Evolutionary conservation across 192 early-diverging fungal species (phyloP), one percentile per base, ranked within the genome.

Genomic region (Entomortierella lignicola): DNA sequence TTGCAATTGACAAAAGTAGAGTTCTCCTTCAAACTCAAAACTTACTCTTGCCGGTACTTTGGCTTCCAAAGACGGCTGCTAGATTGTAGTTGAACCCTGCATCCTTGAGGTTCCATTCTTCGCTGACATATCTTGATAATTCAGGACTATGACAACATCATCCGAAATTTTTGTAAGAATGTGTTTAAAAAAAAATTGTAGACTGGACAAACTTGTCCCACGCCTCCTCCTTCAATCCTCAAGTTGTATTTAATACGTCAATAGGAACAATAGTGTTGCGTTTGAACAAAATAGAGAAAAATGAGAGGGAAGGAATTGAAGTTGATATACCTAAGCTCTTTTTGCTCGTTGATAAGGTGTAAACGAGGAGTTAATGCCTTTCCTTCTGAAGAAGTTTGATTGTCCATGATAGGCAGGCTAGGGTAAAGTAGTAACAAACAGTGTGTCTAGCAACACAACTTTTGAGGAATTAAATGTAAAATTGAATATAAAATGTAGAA

Each of bases 1-100:
- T n/a, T n/a, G n/a, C n/a, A n/a, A n/a, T n/a, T n/a, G n/a, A n/a
- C n/a, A n/a, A n/a, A n/a, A n/a, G n/a, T n/a, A n/a, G n/a, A n/a
- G n/a, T n/a, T n/a, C n/a, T n/a, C 34, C 10, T 27, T 17, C 12
- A 37, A 27, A 41, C 86, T 83, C 84, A 90, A 37, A 27, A 41
- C 86, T 83, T 85, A 90, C 94, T 96, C 73, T 99, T 99, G 39
- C 98, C 98, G 2, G 97, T 98, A 81, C 93, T 95, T 82, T 99
- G 98, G 26, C 96, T 98, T 55, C 98, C 98, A 90, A 99, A 98
- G 31, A 99, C 94, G 7, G 98, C 96, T 0, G 97, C 93, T 8
- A 99, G 85, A 77, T 98, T 91, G 77, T 99, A 99, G 77, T 97
- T 91, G 65, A 99, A 99, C 2, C 98, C 98, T 43, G 82, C 83